A percentile compares a stretch with the other conserved stretches of the same genome.
phyloP scores from a whole-genome alignment of 176 grass and related monocot genomes.

The Themeda triandra region DNA sequence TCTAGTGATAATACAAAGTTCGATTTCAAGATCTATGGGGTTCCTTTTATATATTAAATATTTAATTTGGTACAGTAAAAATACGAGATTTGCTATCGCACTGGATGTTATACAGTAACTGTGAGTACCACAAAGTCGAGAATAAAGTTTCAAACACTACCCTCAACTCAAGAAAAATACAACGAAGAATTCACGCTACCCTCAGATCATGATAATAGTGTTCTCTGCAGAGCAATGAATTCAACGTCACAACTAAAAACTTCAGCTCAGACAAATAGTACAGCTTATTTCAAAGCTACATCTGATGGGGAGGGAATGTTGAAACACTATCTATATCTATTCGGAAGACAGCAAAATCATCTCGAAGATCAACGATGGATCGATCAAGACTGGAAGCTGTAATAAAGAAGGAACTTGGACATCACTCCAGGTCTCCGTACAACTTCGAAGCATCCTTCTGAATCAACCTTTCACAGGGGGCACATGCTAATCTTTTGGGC shows the following conservation, averaged over 20 bases:
- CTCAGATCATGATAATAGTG: neutral
- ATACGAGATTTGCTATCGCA: neutral
- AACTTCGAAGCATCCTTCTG: neutral
- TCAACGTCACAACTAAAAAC: neutral
- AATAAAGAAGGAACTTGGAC: neutral
- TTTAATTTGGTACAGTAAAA: too few species aligned
- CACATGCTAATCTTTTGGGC: conserved; percentile 24
- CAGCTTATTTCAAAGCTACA: neutral
- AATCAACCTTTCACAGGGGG: neutral
- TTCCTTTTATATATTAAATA: neutral
- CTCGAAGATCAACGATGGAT: neutral
- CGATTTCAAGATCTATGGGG: too few species aligned
- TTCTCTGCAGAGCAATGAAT: neutral
- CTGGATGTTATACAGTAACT: neutral
- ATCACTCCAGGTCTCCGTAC: neutral
- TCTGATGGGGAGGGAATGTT: neutral
- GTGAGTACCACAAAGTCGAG: neutral
- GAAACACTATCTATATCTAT: conserved; percentile 3
- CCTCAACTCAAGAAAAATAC: neutral
- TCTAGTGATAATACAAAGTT: too few species aligned
- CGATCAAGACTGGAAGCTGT: neutral
- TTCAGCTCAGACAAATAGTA: neutral
- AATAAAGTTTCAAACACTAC: neutral
- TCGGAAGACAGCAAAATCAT: neutral
- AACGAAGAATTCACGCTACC: neutral